Conservation (phyloP, 768 basidiomycete species). For the Leucosporidium scottii region DNA sequence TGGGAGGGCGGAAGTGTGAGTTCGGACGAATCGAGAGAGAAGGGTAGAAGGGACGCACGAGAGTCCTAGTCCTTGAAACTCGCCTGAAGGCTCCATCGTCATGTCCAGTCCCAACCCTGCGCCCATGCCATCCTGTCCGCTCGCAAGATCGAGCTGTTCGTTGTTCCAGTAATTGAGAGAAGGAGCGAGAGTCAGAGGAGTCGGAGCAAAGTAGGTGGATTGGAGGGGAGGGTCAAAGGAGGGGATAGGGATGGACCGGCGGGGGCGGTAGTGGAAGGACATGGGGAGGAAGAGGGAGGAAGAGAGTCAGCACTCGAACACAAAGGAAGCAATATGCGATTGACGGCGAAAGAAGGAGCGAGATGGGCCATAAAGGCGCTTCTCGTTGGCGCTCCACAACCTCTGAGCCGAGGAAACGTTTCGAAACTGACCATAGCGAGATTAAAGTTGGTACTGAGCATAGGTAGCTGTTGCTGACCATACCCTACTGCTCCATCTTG, state of each 20-base stretch:
- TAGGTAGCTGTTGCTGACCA: too few relatives aligned
- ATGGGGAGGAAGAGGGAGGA: slow-evolving; percentile 40
- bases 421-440: slow-evolving; percentile 22
- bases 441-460: slow-evolving; percentile 23
- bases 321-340: not conserved
- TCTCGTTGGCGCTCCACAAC: too few relatives aligned
- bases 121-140: slow-evolving; percentile 20
- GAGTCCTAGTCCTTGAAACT: slow-evolving; percentile 35
- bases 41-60: slow-evolving; percentile 20
- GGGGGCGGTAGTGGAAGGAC: slow-evolving; percentile 53
- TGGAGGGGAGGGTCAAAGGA: too few relatives aligned
- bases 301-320: slow-evolving; percentile 67
- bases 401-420: not conserved
- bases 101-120: slow-evolving; percentile 21
- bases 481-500: too few relatives aligned
- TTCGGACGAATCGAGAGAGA: not conserved
- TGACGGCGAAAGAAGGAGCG: too few relatives aligned
- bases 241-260: too few relatives aligned
- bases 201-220: too few relatives aligned
- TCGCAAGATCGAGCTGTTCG: slow-evolving; percentile 20
- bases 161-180: too few relatives aligned
- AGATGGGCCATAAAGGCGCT: too few relatives aligned
- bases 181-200: too few relatives aligned
- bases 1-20: not conserved
- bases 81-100: slow-evolving; percentile 18